Percentiles rank a stretch among this genome's conserved stretches.
Evolutionary conservation across 139 green algal species (phyloP).

Genomic region (Ulvella scutata): DNA sequence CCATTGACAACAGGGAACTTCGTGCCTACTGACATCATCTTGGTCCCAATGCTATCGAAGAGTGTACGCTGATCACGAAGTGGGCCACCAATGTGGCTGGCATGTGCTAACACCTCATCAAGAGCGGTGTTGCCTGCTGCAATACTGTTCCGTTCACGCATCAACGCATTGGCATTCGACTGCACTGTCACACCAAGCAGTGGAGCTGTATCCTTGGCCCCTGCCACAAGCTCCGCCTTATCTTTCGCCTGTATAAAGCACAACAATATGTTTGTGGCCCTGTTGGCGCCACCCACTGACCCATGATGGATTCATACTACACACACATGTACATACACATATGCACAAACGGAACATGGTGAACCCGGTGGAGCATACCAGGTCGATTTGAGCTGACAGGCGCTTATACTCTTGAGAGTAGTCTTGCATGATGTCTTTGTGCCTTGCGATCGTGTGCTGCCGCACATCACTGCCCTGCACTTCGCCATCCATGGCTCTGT

Average conservation of each 20-base stretch:
- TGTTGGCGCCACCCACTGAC: too few relatives aligned
- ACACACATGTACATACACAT: too few relatives aligned
- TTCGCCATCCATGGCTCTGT: conserved; percentile 51
- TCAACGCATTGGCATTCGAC: background rate
- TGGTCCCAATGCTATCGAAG: conserved; percentile 34
- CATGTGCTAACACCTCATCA: conserved; percentile 70
- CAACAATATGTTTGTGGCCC: too few relatives aligned
- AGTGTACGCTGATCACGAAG: conserved; percentile 42
- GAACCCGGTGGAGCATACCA: too few relatives aligned
- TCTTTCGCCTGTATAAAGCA: conserved; percentile 20
- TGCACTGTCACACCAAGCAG: conserved; percentile 22
- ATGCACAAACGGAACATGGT: too few relatives aligned
- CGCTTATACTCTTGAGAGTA: conserved; percentile 73
- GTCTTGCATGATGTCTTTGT: conserved; percentile 87
- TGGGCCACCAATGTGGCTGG: conserved; percentile 33
- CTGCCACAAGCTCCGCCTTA: conserved; percentile 48
- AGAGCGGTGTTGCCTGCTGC: conserved; percentile 11
- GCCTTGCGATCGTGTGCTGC: conserved; percentile 71
- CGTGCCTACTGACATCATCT: conserved; percentile 38
- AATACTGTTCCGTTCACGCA: background rate
- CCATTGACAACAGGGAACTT: conserved; percentile 74
- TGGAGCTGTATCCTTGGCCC: conserved; percentile 12
- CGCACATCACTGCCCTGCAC: conserved; percentile 47
- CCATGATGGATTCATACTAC: too few relatives aligned
- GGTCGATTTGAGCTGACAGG: conserved; percentile 14